Conservation (phyloP, 164 flowering plant species). For the Santalum album region DNA sequence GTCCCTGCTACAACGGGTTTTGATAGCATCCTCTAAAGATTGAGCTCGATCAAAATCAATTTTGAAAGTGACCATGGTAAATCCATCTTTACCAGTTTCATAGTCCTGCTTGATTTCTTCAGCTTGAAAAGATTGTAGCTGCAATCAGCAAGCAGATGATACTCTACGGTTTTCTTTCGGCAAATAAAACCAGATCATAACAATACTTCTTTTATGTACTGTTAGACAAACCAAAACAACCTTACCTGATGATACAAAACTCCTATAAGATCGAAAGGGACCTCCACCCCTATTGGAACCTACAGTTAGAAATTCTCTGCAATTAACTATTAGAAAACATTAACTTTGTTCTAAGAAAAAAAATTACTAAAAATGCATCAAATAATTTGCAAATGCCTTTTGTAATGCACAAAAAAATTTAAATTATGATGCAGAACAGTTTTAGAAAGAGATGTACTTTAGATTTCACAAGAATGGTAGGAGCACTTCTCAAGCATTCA, state of each 20-base stretch:
- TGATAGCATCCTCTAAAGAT: slow-evolving; percentile 61
- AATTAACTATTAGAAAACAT: neutral
- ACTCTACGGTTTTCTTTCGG: neutral
- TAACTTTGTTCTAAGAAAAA: neutral
- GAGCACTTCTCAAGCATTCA: slow-evolving; percentile 83
- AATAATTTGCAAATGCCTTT: neutral
- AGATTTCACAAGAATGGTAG: slow-evolving; percentile 72
- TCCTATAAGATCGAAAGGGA: slow-evolving; percentile 77
- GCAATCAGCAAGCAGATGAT: slow-evolving; percentile 15
- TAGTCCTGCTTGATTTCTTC: slow-evolving; percentile 82
- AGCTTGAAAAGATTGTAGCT: slow-evolving; percentile 74
- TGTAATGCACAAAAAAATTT: neutral
- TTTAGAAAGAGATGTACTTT: slow-evolving; percentile 32
- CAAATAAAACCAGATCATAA: neutral
- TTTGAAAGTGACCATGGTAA: slow-evolving; percentile 66
- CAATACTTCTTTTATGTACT: neutral
- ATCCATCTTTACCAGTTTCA: slow-evolving; percentile 80
- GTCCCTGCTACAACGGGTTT: slow-evolving; percentile 56
- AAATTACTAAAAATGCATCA: neutral
- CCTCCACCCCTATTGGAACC: slow-evolving; percentile 69
- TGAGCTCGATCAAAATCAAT: slow-evolving; percentile 68
- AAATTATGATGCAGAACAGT: neutral
- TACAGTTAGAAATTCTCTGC: slow-evolving; percentile 16
- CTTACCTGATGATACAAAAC: slow-evolving; percentile 79
- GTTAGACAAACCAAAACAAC: neutral